phyloP scores from a whole-genome alignment of 352 stramenopile genomes.

The Phytophthora podocarpi region DNA sequence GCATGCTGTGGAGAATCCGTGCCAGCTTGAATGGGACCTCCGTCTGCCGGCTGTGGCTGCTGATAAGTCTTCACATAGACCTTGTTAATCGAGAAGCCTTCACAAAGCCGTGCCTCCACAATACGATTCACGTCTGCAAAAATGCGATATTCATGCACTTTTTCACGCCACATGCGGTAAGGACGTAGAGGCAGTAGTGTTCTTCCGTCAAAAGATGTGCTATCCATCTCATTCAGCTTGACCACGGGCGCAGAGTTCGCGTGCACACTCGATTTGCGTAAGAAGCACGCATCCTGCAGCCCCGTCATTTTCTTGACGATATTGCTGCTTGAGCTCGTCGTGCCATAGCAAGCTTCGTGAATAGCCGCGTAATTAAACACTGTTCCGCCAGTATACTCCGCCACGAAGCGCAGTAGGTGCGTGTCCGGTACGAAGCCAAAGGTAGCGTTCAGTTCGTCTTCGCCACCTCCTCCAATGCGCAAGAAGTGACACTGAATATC shows the following conservation, averaged over 20 bases:
- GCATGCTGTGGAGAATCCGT: slow-evolving; percentile 7
- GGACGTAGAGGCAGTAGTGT: slow-evolving; percentile 72
- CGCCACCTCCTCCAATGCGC: slow-evolving; percentile 56
- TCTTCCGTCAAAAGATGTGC: slow-evolving; percentile 67
- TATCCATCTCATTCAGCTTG: slow-evolving; percentile 71
- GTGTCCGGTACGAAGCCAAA: slow-evolving; percentile 89
- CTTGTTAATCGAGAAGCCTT: slow-evolving; percentile 88
- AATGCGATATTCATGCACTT: slow-evolving; percentile 89
- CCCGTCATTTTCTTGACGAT: slow-evolving; percentile 58
- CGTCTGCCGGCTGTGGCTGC: slow-evolving; percentile 28
- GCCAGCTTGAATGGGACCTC: background rate
- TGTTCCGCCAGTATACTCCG: slow-evolving; percentile 66
- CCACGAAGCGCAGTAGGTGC: slow-evolving; percentile 78
- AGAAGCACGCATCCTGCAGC: slow-evolving; percentile 64
- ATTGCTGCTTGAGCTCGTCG: slow-evolving; percentile 34
- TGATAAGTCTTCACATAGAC: slow-evolving; percentile 65
- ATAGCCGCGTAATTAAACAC: slow-evolving; percentile 72
- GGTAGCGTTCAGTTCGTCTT: slow-evolving; percentile 64
- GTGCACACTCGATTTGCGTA: slow-evolving; percentile 72
- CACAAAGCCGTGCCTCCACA: slow-evolving; percentile 76
- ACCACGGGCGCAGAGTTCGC: slow-evolving; percentile 70
- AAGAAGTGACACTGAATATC: slow-evolving; percentile 89
- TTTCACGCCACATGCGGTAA: slow-evolving; percentile 88
- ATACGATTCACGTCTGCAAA: slow-evolving; percentile 82
- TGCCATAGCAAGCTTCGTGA: slow-evolving; percentile 56